These are phyloP conservation scores for Stylonectria norvegica DNA, from an alignment of 2,329 filamentous ascomycete genomes.

Conservation along the genomic window DNA sequence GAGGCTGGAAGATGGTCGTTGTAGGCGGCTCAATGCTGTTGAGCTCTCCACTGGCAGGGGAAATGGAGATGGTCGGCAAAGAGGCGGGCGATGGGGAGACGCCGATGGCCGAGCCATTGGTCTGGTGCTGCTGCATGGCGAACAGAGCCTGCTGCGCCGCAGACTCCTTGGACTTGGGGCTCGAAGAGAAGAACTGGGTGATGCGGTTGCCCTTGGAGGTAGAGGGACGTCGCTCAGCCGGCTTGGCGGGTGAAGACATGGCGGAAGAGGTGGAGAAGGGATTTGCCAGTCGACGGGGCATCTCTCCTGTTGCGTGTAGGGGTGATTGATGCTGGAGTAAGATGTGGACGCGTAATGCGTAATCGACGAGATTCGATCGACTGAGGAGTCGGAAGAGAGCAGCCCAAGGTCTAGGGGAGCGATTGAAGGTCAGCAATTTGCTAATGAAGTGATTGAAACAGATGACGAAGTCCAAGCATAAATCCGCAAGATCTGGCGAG, in stretches of 20 bases:
- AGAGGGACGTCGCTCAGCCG: slow-evolving; percentile 55
- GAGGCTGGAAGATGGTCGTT: slow-evolving; percentile 80
- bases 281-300: slow-evolving; percentile 59
- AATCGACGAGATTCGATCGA: too few relatives aligned
- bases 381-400: neutral
- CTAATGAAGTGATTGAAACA: slow-evolving; percentile 6
- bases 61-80: slow-evolving; percentile 87
- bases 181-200: slow-evolving; percentile 77
- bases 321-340: slow-evolving; percentile 2
- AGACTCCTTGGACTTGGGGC: slow-evolving; percentile 69
- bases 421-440: slow-evolving; percentile 9
- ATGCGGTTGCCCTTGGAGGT: slow-evolving; percentile 72
- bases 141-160: slow-evolving; percentile 66
- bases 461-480: slow-evolving; percentile 6
- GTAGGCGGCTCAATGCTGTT: slow-evolving; percentile 70
- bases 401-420: neutral
- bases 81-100: slow-evolving; percentile 72
- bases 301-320: slow-evolving; percentile 37
- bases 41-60: slow-evolving; percentile 73
- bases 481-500: slow-evolving; percentile 2
- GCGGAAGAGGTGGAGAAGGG: slow-evolving; percentile 52
- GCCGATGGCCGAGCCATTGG: slow-evolving; percentile 50
- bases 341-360: slow-evolving; percentile 1
- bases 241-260: slow-evolving; percentile 47
- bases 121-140: slow-evolving; percentile 58